Evolutionary conservation across 1,284 basidiomycete species (phyloP).

Genomic region (Pseudozyma tsukubaensis): DNA sequence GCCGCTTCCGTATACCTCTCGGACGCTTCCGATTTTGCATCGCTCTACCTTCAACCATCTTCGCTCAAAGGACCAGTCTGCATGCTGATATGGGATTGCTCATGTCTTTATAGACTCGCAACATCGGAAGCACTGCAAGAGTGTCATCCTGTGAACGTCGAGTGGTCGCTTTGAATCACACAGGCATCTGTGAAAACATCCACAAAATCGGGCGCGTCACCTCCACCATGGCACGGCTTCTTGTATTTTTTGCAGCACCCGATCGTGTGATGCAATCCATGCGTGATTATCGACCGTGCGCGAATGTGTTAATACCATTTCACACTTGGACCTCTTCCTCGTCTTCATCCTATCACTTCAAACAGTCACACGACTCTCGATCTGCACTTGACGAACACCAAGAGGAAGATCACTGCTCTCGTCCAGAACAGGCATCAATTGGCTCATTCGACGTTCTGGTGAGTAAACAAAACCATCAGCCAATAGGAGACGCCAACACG

Average conservation of each 20-base stretch:
- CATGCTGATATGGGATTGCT: too few relatives aligned
- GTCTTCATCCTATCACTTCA: not conserved
- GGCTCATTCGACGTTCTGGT: not conserved
- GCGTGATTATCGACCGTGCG: slow-evolving; percentile 1
- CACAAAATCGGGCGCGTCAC: not conserved
- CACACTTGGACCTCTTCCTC: not conserved
- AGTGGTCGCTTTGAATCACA: not conserved
- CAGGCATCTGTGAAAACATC: too few relatives aligned
- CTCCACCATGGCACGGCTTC: not conserved
- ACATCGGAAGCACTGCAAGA: too few relatives aligned
- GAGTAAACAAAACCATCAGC: too few relatives aligned
- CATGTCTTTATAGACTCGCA: too few relatives aligned
- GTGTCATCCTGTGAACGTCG: too few relatives aligned
- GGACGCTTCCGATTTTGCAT: too few relatives aligned
- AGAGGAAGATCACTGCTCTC: not conserved
- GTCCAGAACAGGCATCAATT: not conserved
- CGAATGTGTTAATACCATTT: not conserved
- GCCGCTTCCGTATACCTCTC: too few relatives aligned
- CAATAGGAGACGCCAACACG: too few relatives aligned
- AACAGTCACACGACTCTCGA: not conserved
- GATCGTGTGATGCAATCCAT: slow-evolving; percentile 29
- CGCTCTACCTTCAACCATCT: too few relatives aligned
- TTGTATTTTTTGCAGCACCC: not conserved
- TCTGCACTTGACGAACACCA: not conserved
- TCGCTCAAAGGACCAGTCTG: too few relatives aligned